Conservation (phyloP, 2,329 filamentous ascomycete species). For the Pleoardoris graminearum region DNA sequence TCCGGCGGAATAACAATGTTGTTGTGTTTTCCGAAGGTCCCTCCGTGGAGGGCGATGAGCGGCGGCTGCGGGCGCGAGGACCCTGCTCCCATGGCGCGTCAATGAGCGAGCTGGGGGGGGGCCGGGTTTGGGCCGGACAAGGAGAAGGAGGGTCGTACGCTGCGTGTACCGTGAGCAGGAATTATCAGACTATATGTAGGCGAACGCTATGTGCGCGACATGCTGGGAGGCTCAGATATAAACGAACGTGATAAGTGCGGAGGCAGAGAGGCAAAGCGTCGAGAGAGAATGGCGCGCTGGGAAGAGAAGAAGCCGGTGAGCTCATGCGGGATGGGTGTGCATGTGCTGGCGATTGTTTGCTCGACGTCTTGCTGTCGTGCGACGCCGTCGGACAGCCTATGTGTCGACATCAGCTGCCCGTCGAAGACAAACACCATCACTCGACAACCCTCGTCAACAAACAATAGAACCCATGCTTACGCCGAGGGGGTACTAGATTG, state of each 20-base stretch:
- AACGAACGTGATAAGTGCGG: too few species aligned
- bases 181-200: too few species aligned
- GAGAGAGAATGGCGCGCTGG: too few species aligned
- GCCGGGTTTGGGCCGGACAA: neutral
- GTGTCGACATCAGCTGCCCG: neutral
- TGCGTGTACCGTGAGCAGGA: too few species aligned
- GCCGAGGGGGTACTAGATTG: too few species aligned
- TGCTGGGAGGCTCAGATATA: too few species aligned
- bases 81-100: constrained; percentile 28
- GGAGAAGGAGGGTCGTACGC: too few species aligned
- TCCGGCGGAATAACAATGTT: constrained; percentile 24
- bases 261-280: too few species aligned
- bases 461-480: too few species aligned
- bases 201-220: too few species aligned
- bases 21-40: constrained; percentile 12
- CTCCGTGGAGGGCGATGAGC: constrained; percentile 27
- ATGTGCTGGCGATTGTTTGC: constrained; percentile 7
- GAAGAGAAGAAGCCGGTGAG: neutral
- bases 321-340: neutral
- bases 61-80: constrained; percentile 24
- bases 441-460: too few species aligned
- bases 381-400: neutral
- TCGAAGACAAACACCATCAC: neutral
- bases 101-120: neutral
- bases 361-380: neutral